Evolutionary conservation across 495 filamentous ascomycete species (phyloP), one percentile per base, ranked within the genome.

Genomic region (Talaromyces borbonicus): DNA sequence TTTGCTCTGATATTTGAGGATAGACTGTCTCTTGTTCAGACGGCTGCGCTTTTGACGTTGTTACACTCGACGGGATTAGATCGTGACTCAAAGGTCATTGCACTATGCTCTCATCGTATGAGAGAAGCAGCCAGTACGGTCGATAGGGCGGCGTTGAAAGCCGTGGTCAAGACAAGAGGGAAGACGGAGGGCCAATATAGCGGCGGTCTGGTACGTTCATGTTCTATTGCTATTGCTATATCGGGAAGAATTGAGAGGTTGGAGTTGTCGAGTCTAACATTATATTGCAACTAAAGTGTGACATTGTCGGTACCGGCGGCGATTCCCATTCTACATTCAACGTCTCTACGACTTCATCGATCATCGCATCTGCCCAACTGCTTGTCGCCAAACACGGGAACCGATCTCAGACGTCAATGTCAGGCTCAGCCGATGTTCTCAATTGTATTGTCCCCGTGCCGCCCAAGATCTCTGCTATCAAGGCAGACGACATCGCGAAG

Each of bases 261-360:
- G 27, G 6, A 12, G 12, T 12, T 30, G 27, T 12, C 6, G 27
- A 19, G 23, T 40, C 30, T 42, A 53, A 48, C 29, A 20, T 16
- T 39, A 15, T 8, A 7, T 48, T 6, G 29, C 26, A 24, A 52
- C 19, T 39, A 8, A 5, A 90, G 83, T 90, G 89, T 63, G 93
- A 99, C 61, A 95, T 99, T 55, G 93, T 97, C 36, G 93, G 93
- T 55, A 99, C 93, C 11, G 93, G 93, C 41, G 93, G 93, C 57
- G 92, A 97, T 67, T 83, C 84, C 25, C 88, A 96, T 70, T 84
- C 88, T 60, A 99, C 93, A 15, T 97, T 95, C 78, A 99, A 99
- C 61, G 87, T 99, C 60, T 87, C 81, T 52, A 97, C 92, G 3
- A 94, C 90, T 5, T 77, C 93, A 3, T 94, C 89, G 4, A 94